Evolutionary conservation across 1,284 basidiomycete genomes (phyloP), one percentile per base, ranked within the genome.

Genomic region (Rhodotorula sp.): DNA sequence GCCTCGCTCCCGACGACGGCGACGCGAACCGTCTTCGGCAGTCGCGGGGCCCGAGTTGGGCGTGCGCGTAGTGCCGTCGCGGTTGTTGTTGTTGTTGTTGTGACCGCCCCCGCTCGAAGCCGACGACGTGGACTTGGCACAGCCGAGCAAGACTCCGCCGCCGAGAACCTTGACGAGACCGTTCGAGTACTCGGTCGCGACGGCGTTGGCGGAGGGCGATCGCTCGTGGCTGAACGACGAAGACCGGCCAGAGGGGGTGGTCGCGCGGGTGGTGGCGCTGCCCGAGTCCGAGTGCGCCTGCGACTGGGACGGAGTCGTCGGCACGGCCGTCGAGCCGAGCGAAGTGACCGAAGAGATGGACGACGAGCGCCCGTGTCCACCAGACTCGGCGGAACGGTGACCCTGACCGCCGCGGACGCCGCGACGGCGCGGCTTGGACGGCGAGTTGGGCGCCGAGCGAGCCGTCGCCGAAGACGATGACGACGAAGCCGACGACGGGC

Each of bases 81-180:
- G 43, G 62, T 57, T 58, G 28, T 43, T 26, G 55, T 14, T 26
- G 55, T 14, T 43, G 38, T 43, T 43, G 12, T 43, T 43, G 38
- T 43, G 38, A 12, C 38, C 38, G 38, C 38, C 38, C 38, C 10
- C 38, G 19, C 43, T 55, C 26, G 28, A 18, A 3, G 62, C 60
- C 15, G 67, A 60, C 45, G 48, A 23, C 21, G 28, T 21, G 3
- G 55, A 48, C 62, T 69, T 69, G 26, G 68, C 66, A 34, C 70
- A 71, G 15, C 79, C 79, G 47, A 79, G 73, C n/a, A 80, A 60
- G 45, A 79, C 78, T 23, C 79, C 79, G n/a, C 79, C 79, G 43
- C 78, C 77, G 34, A 80, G 76, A 12, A 80, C 79, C 49, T 78
- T 79, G 58, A 80, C 79, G 60, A 78, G 78, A 21, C 79, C 79